Evolutionary conservation across 1,284 basidiomycete genomes (phyloP), one percentile per base, ranked within the genome.

Genomic region (Ustilago xerochloae): DNA sequence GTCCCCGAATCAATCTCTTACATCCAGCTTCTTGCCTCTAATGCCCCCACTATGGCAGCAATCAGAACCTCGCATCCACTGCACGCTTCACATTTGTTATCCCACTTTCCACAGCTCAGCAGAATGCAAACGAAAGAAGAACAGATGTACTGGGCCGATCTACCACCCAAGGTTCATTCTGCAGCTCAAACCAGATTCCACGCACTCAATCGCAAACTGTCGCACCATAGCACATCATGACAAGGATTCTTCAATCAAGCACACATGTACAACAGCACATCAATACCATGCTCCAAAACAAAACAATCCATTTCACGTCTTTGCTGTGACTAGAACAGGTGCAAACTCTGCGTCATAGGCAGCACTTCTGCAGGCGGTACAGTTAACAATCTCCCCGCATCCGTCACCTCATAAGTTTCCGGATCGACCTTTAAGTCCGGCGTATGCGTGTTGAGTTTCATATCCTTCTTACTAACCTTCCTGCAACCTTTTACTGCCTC

Each of bases 401-500:
- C 80, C 8, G 59, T 53, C 22, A 83, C 81, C 18, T 65, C 68
- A 84, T 96, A 81, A 57, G 88, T 92, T 86, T 99, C 96, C 0
- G 97, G 92, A 84, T 99, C 93, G 43, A 99, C 95, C 13, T 76
- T 87, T 89, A 99, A 92, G 83, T 87, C 88, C 2, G 96, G 97
- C 71, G 90, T 90, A 52, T 88, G 85, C 63, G 90, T 87, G 85
- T 99, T 99, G 89, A 90, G 92, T 86, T 97, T 98, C 93, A 98
- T 95, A 83, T 95, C 91, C 79, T 88, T 88, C 87, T 98, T 98
- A 29, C 85, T 88, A 47, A 98, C 87, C 1, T 85, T 86, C 30
- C 94, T 88, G 80, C 95, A 98, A 13, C 88, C 88, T 62, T 87
- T 88, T 38, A 98, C 96, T 0, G 93, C 89, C 73, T 91, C 90